Base-by-base conservation (phyloP, 495 filamentous ascomycete species). In the Bacidia rubella region DNA sequence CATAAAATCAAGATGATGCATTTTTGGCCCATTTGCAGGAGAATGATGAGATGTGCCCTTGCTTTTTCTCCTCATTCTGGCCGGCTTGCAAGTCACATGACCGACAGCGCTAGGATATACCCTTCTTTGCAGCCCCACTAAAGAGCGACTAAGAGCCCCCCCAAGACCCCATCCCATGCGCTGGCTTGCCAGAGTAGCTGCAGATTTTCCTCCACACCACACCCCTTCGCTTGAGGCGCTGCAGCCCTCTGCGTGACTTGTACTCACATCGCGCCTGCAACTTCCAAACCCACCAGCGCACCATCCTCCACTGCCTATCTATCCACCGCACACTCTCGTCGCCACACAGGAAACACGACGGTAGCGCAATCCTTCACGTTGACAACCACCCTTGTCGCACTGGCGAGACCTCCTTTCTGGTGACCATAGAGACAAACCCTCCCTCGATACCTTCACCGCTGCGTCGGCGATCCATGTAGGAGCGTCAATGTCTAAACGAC, bases 181-280 rank as follows among this genome's bases (percentile, higher is more conserved):
- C 47, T 43, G n/a, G n/a, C n/a, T n/a, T n/a, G n/a, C n/a, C n/a
- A n/a, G n/a, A n/a, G 45, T 55, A 54, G 55, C 51, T 57, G 55
- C 55, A 54, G 51, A 57, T 21, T 21, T 53, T 35, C 46, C 49
- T 40, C 51, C 52, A 46, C 55, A 47, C 46, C 51, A 57, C 51
- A 45, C 27, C 24, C 49, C 45, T 49, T 47, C 51, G 53, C 55
- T 51, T 46, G 11, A 47, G 22, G 44, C 22, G 44, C 44, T 47
- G 44, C 19, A 24, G 29, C 22, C 54, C 44, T 58, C 52, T 58
- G 56, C 56, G 53, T 58, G 56, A 58, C 56, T 58, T 58, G 56
- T 54, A 54, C 52, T 49, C 41, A 54, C 56, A 51, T 58, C 55
- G 56, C 56, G 52, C 56, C 53, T 40, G 53, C 56, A 42, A n/a